Base-by-base conservation (phyloP, 2,329 filamentous ascomycete species). In the Aspergillus tubingensis region DNA sequence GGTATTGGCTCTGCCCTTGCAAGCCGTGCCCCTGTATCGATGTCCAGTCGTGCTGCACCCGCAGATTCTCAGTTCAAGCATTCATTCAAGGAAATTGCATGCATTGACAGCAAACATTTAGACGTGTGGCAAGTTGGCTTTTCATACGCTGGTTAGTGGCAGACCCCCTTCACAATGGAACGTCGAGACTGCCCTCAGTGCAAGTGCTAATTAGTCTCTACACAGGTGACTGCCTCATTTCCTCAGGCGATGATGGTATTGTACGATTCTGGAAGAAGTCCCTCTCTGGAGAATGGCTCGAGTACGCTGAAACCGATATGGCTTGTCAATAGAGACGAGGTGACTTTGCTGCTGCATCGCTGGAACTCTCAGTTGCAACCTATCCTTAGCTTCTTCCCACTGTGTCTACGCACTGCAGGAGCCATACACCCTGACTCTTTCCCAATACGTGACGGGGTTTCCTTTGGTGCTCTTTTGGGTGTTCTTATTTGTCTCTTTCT, bases 41-140 rank as follows among this genome's bases (percentile, higher is more conserved):
- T 68, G 41, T 62, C 68, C 13, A 74, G 72, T 63, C 73, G 76
- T 13, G 72, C 70, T 50, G 67, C 72, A 10, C 71, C 63, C 17
- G 72, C 70, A 5, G 75, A 78, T 54, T 69, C 70, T n/a, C 72
- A 71, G 23, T 79, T 79, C 59, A 75, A 75, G 50, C 77, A 79
- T 66, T 73, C 73, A 2, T 77, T 69, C 62, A 77, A 74, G 59
- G 72, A 78, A 62, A 76, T 78, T 8, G 77, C 77, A 30, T 78
- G 76, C 41, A 73, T 79, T 61, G 76, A 79, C 53, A 79, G 75
- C 63, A 76, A 74, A 51, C 77, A 79, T 66, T 66, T 78, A n/a
- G 77, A 79, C 65, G 76, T 79, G 30, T 79, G 77, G 77, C 76
- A 79, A 60, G 76, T 79, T 7, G 74, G 78, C 44, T 79, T 79